Conservation (phyloP, 202 grass and related monocot genomes). For the Panicum hallii region DNA sequence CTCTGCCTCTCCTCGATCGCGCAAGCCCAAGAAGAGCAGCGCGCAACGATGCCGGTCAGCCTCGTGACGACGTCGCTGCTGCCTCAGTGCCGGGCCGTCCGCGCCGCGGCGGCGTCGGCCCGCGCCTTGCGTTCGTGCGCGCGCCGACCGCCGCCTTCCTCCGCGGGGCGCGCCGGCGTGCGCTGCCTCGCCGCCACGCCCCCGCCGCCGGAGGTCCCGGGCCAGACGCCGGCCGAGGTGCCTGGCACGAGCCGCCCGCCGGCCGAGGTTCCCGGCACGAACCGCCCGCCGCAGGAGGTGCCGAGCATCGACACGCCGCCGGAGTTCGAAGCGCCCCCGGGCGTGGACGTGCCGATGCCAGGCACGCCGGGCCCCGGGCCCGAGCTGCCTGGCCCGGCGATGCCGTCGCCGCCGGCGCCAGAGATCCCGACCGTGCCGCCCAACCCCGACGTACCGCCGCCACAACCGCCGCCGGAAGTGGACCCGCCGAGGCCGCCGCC, state of each 20-base stretch:
- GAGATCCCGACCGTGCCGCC: constrained; percentile 58
- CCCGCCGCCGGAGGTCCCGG: constrained; percentile 39
- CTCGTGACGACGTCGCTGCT: constrained; percentile 27
- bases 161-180: neutral
- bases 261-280: constrained; percentile 8
- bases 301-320: constrained; percentile 62
- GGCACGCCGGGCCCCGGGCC: constrained; percentile 42
- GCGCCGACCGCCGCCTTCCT: neutral
- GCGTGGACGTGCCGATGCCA: constrained; percentile 56
- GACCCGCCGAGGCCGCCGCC: constrained; percentile 42
- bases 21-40: constrained; percentile 1
- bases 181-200: constrained; percentile 16
- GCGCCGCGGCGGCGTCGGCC: neutral
- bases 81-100: constrained; percentile 8
- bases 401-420: constrained; percentile 61
- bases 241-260: constrained; percentile 13
- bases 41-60: constrained; percentile 31
- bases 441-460: constrained; percentile 54
- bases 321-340: constrained; percentile 59
- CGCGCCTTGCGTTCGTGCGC: neutral
- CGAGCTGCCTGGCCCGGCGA: constrained; percentile 58
- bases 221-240: constrained; percentile 15
- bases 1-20: neutral
- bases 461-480: constrained; percentile 32
- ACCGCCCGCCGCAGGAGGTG: constrained; percentile 36